Conservation (phyloP, 169 alveolate species). For the Eimeria tenella region DNA sequence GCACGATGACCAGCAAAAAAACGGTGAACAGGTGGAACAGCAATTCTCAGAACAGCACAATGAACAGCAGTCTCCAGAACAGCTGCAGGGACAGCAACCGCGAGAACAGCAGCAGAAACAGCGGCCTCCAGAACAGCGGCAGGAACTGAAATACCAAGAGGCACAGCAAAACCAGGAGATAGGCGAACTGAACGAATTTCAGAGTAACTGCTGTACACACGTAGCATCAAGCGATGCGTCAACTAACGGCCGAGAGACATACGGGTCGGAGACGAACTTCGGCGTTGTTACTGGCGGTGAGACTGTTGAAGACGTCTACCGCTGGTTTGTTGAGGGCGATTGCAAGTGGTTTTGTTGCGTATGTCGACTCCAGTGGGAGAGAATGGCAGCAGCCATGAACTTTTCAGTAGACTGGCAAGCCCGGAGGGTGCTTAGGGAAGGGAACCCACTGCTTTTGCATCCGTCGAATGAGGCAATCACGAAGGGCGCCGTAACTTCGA, state of each 20-base stretch:
- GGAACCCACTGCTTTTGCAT: conserved; percentile 52
- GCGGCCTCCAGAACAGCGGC: neutral
- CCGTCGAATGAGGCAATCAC: neutral
- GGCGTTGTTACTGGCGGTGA: conserved; percentile 50
- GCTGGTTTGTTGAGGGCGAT: conserved; percentile 70
- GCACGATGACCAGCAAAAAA: neutral
- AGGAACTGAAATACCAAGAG: neutral
- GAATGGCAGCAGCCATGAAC: conserved; percentile 70
- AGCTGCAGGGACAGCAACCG: neutral
- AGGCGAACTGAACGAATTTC: neutral
- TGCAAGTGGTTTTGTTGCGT: conserved; percentile 67
- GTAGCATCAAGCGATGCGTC: neutral
- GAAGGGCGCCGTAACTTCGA: neutral
- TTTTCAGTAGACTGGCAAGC: conserved; percentile 61
- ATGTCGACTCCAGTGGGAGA: conserved; percentile 70
- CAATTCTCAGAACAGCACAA: conserved; percentile 4
- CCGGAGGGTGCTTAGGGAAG: conserved; percentile 56
- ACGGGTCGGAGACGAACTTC: neutral
- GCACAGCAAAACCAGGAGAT: neutral
- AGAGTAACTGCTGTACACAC: neutral
- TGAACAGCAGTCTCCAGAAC: neutral
- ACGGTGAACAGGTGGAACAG: neutral
- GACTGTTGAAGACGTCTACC: conserved; percentile 55
- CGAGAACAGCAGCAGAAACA: neutral
- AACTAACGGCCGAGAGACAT: neutral